Base-by-base conservation (phyloP, 2,329 filamentous ascomycete species). In the Bisporella sp. region DNA sequence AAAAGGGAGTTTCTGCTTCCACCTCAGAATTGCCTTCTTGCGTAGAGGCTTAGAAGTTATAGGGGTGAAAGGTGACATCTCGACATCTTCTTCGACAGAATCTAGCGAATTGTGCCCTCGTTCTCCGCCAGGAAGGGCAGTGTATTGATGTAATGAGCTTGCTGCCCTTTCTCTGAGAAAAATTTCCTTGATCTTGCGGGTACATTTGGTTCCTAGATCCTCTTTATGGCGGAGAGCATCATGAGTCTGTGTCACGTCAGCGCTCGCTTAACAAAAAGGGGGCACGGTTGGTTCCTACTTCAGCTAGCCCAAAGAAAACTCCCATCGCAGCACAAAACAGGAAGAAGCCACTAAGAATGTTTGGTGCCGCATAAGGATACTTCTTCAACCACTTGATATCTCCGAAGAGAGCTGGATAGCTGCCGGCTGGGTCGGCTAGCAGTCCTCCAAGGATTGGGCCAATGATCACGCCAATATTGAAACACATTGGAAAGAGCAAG, bases 401-500 rank as follows among this genome's bases (percentile, higher is more conserved):
- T 65, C n/a, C 66, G 54, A 74, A 28, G 66, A 54, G 35, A 52
- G 62, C 55, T 3, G 71, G 67, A 41, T 71, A 55, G 30, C 64
- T 68, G 2, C 57, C 62, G 1, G 66, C 66, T 31, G 67, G 62
- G 32, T 74, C 69, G 1, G 72, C 72, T 1, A 74, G 61, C 12
- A 70, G 53, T 1, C 73, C 73, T 66, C 71, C 56, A 12, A 61
- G 42, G 3, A 59, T 56, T 3, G 57, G 57, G 1, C 57, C 59
- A 40, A 59, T 52, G 11, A 59, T 57, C 2, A 67, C 66, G 2
- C 68, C 65, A 3, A 77, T 68, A 57, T 89, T 89, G 64, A 86
- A 87, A 30, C 81, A 84, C 75, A 89, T 84, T 3, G 70, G 70
- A 54, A 73, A 58, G n/a, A 73, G 61, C 21, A 71, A 41, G 31